phyloP scores from a whole-genome alignment of 805 yeast species.

The Vanderwaltozyma polyspora region DNA sequence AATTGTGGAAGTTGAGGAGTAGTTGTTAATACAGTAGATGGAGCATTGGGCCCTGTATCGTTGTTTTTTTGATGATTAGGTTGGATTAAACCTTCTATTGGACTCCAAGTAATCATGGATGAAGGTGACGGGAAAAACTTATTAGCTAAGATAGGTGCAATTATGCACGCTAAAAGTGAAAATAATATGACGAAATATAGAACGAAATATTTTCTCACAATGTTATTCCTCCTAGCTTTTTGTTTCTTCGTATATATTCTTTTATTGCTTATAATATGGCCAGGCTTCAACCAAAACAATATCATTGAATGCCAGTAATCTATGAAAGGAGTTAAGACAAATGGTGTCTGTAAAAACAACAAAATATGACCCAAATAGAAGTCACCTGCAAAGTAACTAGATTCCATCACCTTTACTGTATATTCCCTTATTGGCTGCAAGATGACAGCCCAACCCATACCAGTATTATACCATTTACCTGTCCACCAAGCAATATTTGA shows the following conservation, averaged over 20 bases:
- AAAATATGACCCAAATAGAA: conserved; percentile 48
- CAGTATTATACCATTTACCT: conserved; percentile 56
- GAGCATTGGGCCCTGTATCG: conserved; percentile 54
- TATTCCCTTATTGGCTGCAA: conserved; percentile 58
- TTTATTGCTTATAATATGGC: conserved; percentile 25
- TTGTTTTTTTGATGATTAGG: conserved; percentile 51
- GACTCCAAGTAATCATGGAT: conserved; percentile 12
- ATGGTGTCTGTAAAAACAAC: conserved; percentile 47
- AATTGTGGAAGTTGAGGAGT: conserved; percentile 27
- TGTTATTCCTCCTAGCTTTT: conserved; percentile 30
- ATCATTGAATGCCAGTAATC: conserved; percentile 58
- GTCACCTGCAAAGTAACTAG: conserved; percentile 60
- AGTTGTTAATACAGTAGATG: conserved; percentile 32
- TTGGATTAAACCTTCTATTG: conserved; percentile 38
- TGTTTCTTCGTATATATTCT: conserved; percentile 32
- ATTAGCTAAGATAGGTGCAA: conserved; percentile 37
- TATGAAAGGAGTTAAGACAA: conserved; percentile 50
- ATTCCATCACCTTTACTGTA: conserved; percentile 50
- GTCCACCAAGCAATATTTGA: conserved; percentile 72
- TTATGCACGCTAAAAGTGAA: conserved; percentile 31
- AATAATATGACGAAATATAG: conserved; percentile 35
- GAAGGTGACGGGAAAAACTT: conserved; percentile 20
- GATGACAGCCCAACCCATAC: conserved; percentile 48
- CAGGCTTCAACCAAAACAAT: conserved; percentile 58
- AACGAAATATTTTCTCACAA: conserved; percentile 35